A percentile compares a stretch with the other conserved stretches of the same genome.
These are phyloP conservation scores for Russula sp. DNA, from an alignment of 768 basidiomycete species.

Conservation along the genomic window DNA sequence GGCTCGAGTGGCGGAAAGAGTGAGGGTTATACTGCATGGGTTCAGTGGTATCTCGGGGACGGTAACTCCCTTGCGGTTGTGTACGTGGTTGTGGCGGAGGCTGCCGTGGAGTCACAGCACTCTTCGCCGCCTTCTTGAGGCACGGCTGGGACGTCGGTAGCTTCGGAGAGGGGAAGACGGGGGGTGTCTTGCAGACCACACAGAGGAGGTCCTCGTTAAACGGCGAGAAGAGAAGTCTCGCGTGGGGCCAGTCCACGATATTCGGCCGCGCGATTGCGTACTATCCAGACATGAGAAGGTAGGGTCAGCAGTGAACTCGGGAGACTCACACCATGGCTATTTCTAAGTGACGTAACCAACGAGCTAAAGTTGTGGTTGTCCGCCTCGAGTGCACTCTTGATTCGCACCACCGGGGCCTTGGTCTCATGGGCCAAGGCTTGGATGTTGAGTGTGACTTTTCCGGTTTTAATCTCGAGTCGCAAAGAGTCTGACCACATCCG, in stretches of 20 bases:
- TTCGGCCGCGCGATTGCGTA: slow-evolving; percentile 5
- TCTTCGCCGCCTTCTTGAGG: background rate
- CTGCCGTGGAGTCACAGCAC: background rate
- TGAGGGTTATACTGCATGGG: background rate
- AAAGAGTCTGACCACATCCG: background rate
- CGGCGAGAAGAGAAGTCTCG: slow-evolving; percentile 8
- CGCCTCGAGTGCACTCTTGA: background rate
- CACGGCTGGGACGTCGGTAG: background rate
- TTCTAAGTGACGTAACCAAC: background rate
- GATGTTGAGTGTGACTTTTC: background rate
- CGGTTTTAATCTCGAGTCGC: background rate
- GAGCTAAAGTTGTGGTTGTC: background rate
- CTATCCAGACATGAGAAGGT: background rate
- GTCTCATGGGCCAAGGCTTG: background rate
- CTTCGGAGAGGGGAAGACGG: background rate
- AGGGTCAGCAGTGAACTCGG: no score
- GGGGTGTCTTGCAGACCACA: background rate
- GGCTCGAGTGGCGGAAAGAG: no score
- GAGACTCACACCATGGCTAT: background rate
- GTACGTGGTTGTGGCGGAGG: background rate
- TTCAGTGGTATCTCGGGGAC: no score
- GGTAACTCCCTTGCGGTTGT: background rate
- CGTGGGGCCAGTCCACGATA: background rate
- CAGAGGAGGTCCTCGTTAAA: background rate
- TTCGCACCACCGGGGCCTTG: background rate